These are phyloP conservation scores for Aspergillus vadensis DNA, from an alignment of 2,329 filamentous ascomycete genomes.

Conservation along the genomic window DNA sequence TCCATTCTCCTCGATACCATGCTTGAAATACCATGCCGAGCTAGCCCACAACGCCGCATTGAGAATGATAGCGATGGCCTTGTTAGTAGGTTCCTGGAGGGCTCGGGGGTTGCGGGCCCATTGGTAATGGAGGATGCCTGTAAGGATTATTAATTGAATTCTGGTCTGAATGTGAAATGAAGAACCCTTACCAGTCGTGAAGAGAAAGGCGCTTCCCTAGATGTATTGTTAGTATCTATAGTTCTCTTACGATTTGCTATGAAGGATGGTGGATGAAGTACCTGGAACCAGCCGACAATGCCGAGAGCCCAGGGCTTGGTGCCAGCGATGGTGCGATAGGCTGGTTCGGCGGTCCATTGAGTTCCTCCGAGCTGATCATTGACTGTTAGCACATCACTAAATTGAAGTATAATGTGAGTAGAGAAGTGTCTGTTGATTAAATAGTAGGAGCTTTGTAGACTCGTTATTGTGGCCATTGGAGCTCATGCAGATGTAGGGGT, in stretches of 20 bases:
- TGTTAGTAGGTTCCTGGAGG: slow-evolving; percentile 33
- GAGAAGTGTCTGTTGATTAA: too few relatives aligned
- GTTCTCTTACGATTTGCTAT: not conserved
- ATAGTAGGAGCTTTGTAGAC: too few relatives aligned
- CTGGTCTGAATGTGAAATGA: not conserved
- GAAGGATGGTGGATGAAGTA: not conserved
- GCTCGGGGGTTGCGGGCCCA: slow-evolving; percentile 13
- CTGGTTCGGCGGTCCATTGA: slow-evolving; percentile 7
- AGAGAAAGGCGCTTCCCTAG: slow-evolving; percentile 7
- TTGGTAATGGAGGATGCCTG: slow-evolving; percentile 18
- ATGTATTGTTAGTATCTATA: not conserved
- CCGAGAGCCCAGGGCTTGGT: slow-evolving; percentile 3
- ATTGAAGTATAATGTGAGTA: too few relatives aligned
- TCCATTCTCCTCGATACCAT: slow-evolving; percentile 29
- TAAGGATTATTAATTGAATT: not conserved
- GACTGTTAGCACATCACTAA: not conserved
- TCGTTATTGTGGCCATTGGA: too few relatives aligned
- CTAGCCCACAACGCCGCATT: slow-evolving; percentile 32
- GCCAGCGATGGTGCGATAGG: not conserved
- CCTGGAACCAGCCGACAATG: slow-evolving; percentile 7
- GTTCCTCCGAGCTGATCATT: not conserved
- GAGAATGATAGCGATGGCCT: slow-evolving; percentile 30
- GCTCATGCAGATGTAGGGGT: too few relatives aligned
- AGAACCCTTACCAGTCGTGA: not conserved
- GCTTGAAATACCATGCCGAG: slow-evolving; percentile 33